phyloP scores from a whole-genome alignment of 2,329 filamentous ascomycete species.

The Lachnellula hyalina region DNA sequence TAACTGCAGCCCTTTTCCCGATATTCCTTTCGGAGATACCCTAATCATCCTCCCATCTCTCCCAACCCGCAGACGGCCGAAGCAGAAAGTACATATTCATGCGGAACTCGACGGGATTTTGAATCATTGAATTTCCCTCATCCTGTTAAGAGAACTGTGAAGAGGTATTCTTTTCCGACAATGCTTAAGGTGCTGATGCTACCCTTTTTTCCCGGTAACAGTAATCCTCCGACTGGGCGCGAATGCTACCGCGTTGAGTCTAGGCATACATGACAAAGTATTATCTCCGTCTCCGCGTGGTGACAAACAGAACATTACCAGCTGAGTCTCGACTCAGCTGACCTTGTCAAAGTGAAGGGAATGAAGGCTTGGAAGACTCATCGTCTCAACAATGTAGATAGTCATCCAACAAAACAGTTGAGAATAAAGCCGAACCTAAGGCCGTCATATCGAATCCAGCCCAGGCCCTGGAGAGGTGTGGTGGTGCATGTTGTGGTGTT shows the following conservation, averaged over 20 bases:
- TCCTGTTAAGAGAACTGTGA: not conserved
- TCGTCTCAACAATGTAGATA: not conserved
- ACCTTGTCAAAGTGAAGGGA: not conserved
- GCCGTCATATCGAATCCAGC: not conserved
- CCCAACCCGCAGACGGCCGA: not conserved
- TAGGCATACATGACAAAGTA: no score
- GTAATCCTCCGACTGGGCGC: no score
- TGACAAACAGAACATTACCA: not conserved
- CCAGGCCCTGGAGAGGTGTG: not conserved
- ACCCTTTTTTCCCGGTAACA: no score
- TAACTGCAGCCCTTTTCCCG: not conserved
- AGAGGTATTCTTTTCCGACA: not conserved
- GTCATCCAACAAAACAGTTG: not conserved
- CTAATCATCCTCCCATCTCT: slow-evolving; percentile 1
- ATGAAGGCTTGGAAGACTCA: not conserved
- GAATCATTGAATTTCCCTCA: no score
- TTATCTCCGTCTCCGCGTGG: not conserved
- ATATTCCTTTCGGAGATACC: not conserved
- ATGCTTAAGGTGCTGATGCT: not conserved
- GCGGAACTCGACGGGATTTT: not conserved
- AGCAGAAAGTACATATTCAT: not conserved
- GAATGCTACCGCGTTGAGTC: no score
- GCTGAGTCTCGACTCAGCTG: not conserved
- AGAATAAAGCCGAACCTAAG: no score
- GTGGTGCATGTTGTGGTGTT: not conserved